These are phyloP conservation scores for Mercurialis annua DNA, from an alignment of 345 rosid genomes.

Conservation along the genomic window DNA sequence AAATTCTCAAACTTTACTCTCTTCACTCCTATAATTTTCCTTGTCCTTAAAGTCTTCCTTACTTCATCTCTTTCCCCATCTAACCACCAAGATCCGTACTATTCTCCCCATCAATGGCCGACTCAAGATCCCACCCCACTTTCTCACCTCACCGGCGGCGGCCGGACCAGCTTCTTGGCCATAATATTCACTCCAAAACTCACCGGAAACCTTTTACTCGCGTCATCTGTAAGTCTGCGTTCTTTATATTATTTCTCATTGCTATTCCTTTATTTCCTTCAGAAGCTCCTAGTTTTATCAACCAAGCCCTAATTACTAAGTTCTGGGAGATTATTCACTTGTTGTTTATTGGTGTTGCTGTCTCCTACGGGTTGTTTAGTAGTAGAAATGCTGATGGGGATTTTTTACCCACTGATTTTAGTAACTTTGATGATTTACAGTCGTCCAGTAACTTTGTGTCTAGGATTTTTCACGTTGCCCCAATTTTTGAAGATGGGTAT, in stretches of 20 bases:
- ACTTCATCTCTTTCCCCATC: conserved; percentile 29
- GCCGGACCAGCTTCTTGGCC: too few relatives aligned
- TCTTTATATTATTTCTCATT: conserved; percentile 50
- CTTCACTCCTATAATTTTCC: conserved; percentile 24
- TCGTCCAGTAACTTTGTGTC: conserved; percentile 35
- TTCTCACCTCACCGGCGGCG: conserved; percentile 24
- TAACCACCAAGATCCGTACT: neutral
- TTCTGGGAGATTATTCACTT: conserved; percentile 77
- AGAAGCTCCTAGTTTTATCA: conserved; percentile 65
- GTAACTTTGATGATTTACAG: conserved; percentile 34
- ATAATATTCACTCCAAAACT: neutral
- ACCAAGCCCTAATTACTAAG: conserved; percentile 42
- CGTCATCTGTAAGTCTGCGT: conserved; percentile 50
- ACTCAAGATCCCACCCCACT: conserved; percentile 30
- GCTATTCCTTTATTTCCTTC: conserved; percentile 77
- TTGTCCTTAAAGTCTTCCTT: conserved; percentile 72
- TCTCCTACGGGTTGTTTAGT: conserved; percentile 81
- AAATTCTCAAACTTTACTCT: conserved; percentile 9
- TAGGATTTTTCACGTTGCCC: conserved; percentile 44
- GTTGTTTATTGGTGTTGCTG: conserved; percentile 73
- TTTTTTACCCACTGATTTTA: conserved; percentile 19
- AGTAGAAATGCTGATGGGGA: conserved; percentile 44
- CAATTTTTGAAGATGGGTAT: conserved; percentile 59
- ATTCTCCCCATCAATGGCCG: conserved; percentile 44
- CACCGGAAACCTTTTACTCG: conserved; percentile 24